Percentiles rank a stretch among this genome's conserved stretches.
These are phyloP conservation scores for Fistulifera solaris DNA, from an alignment of 108 stramenopile species.

Conservation along the genomic window DNA sequence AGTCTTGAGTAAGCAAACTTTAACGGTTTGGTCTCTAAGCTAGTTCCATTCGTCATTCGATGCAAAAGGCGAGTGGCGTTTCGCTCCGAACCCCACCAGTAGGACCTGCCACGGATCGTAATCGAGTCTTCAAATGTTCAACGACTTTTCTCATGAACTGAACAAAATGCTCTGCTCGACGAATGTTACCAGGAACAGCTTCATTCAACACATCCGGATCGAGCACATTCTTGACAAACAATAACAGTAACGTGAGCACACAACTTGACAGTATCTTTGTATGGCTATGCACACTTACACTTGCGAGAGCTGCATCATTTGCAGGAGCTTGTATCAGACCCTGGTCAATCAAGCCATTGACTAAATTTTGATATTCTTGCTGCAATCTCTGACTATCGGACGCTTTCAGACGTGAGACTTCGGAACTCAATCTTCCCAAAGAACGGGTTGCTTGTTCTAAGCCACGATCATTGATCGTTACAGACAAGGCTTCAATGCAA, in stretches of 20 bases:
- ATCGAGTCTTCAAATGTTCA: slow-evolving; percentile 76
- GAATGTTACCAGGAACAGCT: slow-evolving; percentile 97
- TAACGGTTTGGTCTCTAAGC: slow-evolving; percentile 90
- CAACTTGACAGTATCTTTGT: background rate
- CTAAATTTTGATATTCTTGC: slow-evolving; percentile 87
- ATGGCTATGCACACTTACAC: slow-evolving; percentile 47
- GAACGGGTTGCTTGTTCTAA: slow-evolving; percentile 89
- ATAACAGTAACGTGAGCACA: background rate
- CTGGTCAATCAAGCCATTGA: slow-evolving; percentile 80
- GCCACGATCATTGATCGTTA: slow-evolving; percentile 85
- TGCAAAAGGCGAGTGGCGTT: slow-evolving; percentile 90
- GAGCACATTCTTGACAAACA: slow-evolving; percentile 52
- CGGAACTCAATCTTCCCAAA: slow-evolving; percentile 70
- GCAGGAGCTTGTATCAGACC: slow-evolving; percentile 63
- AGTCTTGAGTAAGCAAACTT: slow-evolving; percentile 93
- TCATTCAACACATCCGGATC: slow-evolving; percentile 87
- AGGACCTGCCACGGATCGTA: slow-evolving; percentile 69
- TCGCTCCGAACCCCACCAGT: slow-evolving; percentile 84
- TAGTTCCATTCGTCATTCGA: slow-evolving; percentile 85
- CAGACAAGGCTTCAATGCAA: slow-evolving; percentile 96
- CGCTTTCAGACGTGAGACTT: slow-evolving; percentile 82
- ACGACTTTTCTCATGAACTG: slow-evolving; percentile 92
- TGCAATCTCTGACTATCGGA: slow-evolving; percentile 81
- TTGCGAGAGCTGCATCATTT: slow-evolving; percentile 53
- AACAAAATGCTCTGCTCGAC: slow-evolving; percentile 97